Base-by-base conservation (phyloP, 805 yeast species). In the Kregervanrija delftensis region DNA sequence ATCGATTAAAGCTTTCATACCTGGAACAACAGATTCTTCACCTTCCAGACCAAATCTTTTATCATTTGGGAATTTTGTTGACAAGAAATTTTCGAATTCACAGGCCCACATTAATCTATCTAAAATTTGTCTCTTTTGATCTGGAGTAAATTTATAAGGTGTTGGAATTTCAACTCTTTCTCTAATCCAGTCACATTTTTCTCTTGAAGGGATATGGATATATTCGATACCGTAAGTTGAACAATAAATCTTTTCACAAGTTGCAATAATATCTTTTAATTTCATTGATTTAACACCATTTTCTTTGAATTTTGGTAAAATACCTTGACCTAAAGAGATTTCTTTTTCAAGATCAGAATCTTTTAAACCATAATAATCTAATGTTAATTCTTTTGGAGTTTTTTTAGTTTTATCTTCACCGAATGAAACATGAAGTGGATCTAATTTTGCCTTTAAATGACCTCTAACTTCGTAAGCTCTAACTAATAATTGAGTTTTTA, bases 391-490 rank as follows among this genome's bases (percentile, higher is more conserved):
- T 60, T 75, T 81, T 51, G 99, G 97, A 38, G 75, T 51, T 13
- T 74, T 70, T 42, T 68, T 64, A 11, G 62, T 51, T 35, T 54
- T 54, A 58, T 77, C 78, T 59, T 79, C 86, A 56, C 93, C 97
- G 61, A 81, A 86, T 14, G 90, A 79, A 60, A 91, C 85, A 33
- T 85, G 91, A 61, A 93, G 73, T n/a, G 99, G 99, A 67, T 93
- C 99, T 50, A 89, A 83, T 57, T 81, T 83, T 39, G 98, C 97
- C 72, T 86, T 87, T 66, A 83, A 85, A 67, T 93, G 99, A 55
- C 99, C 99, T 68, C 98, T 82, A 43, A 93, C 99, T 73, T 93
- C 99, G 71, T 90, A 93, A 30, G 99, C 99, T 67, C 99, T 86
- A 51, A 95, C 97, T 58, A 93, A 76, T 57, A 93, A 78, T 74